Percentiles rank a stretch among this genome's conserved stretches.
These are phyloP conservation scores for Alternaria dauci DNA, from an alignment of 2,329 filamentous ascomycete genomes.

Conservation along the genomic window DNA sequence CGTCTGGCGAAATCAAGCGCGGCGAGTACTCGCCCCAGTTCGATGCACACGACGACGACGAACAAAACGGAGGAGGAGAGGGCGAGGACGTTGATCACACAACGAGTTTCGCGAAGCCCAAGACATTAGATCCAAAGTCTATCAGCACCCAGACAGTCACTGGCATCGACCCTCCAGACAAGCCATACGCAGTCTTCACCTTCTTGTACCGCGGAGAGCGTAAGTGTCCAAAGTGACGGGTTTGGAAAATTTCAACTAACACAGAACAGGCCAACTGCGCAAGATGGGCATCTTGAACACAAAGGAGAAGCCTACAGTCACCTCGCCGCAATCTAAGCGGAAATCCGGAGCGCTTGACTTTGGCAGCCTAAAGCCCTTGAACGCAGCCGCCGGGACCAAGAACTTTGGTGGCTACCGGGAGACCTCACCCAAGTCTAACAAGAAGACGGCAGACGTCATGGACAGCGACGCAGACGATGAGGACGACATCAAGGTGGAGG, in stretches of 20 bases:
- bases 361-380: conserved; percentile 81
- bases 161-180: conserved; percentile 93
- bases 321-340: conserved; percentile 73
- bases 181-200: conserved; percentile 95
- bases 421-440: conserved; percentile 62
- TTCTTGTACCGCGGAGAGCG: conserved; percentile 97
- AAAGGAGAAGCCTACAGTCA: conserved; percentile 65
- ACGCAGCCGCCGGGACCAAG: conserved; percentile 79
- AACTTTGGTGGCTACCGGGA: conserved; percentile 89
- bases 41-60: conserved; percentile 94
- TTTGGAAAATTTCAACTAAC: conserved; percentile 19
- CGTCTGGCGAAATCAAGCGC: conserved; percentile 95
- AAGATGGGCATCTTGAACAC: conserved; percentile 91
- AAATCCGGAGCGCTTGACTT: conserved; percentile 87
- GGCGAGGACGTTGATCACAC: conserved; percentile 94
- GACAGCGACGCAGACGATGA: conserved; percentile 81
- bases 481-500: conserved; percentile 70
- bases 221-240: conserved; percentile 60
- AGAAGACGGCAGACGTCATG: conserved; percentile 64
- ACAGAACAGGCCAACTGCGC: conserved; percentile 78
- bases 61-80: conserved; percentile 66
- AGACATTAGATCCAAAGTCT: conserved; percentile 92
- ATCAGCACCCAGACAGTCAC: conserved; percentile 99
- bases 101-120: conserved; percentile 96
- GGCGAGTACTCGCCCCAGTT: conserved; percentile 98